phyloP scores from a whole-genome alignment of 2,329 filamentous ascomycete genomes.

The Microascus cirrosus region DNA sequence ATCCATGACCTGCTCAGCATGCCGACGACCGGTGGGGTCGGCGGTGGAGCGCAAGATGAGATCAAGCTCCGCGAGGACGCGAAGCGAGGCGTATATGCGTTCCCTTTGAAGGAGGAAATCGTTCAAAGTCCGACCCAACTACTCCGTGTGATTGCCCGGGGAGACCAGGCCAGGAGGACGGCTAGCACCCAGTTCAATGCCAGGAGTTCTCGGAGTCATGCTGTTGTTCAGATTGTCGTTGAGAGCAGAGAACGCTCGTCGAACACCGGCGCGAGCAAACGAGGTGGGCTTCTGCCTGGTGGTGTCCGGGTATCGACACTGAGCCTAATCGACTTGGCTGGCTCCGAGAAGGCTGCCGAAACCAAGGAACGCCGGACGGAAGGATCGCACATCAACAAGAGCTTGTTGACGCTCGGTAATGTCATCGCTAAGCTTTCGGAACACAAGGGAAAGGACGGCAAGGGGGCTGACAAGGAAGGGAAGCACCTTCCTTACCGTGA shows the following conservation, averaged over 20 bases:
- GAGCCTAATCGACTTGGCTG: constrained; percentile 90
- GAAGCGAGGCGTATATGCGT: constrained; percentile 93
- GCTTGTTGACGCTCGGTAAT: constrained; percentile 83
- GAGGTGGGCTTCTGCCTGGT: constrained; percentile 63
- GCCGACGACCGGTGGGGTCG: constrained; percentile 45
- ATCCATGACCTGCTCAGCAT: constrained; percentile 88
- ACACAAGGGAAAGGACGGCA: constrained; percentile 70
- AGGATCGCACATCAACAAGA: constrained; percentile 98
- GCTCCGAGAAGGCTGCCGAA: constrained; percentile 91
- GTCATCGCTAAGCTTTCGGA: constrained; percentile 91
- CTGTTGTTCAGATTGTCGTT: constrained; percentile 96
- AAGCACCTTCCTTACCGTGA: constrained; percentile 95
- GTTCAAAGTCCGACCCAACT: constrained; percentile 96
- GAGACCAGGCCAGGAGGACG: constrained; percentile 80
- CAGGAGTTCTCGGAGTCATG: constrained; percentile 92
- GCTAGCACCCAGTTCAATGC: constrained; percentile 96
- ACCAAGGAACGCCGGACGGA: constrained; percentile 89
- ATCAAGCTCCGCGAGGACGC: constrained; percentile 96
- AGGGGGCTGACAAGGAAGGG: constrained; percentile 64
- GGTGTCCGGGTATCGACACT: constrained; percentile 92
- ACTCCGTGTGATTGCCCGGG: constrained; percentile 84
- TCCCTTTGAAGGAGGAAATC: constrained; percentile 93
- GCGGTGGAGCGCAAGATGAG: constrained; percentile 62
- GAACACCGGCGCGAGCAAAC: constrained; percentile 38
- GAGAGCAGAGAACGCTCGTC: constrained; percentile 84